A percentile compares a stretch with the other conserved stretches of the same genome.
These are phyloP conservation scores for Mortierella claussenii DNA, from an alignment of 192 early-diverging fungal genomes.

Conservation along the genomic window DNA sequence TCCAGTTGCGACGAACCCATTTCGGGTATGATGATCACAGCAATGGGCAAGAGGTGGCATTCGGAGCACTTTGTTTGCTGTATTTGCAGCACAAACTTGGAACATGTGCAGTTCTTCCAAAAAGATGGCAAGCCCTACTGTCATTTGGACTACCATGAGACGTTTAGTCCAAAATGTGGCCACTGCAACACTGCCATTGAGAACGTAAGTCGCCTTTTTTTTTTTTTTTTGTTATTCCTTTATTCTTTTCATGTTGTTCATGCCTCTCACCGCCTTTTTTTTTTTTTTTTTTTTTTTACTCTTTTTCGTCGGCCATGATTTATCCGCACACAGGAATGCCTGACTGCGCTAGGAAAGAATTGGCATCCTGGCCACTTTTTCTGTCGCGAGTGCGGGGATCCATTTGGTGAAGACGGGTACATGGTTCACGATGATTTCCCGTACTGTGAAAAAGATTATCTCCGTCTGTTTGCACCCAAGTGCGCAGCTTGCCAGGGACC, in stretches of 20 bases:
- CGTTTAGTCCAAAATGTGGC: conserved; percentile 65
- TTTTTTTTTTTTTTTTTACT: conserved; percentile 1
- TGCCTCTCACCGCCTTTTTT: not conserved
- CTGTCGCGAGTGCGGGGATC: conserved; percentile 65
- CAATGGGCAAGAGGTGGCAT: conserved; percentile 68
- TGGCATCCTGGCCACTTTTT: conserved; percentile 70
- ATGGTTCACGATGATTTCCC: conserved; percentile 65
- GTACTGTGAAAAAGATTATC: conserved; percentile 69
- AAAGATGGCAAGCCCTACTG: conserved; percentile 67
- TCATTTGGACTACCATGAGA: conserved; percentile 62
- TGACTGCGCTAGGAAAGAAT: conserved; percentile 62
- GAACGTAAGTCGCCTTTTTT: conserved; percentile 51
- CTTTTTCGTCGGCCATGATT: not conserved
- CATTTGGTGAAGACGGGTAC: conserved; percentile 61
- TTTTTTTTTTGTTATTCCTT: not conserved
- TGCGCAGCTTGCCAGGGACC: conserved; percentile 62
- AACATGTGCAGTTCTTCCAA: conserved; percentile 64
- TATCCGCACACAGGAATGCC: too few relatives aligned
- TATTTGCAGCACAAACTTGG: conserved; percentile 55
- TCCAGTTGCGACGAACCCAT: conserved; percentile 59
- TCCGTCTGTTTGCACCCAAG: conserved; percentile 58
- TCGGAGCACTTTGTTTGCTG: conserved; percentile 62
- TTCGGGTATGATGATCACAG: conserved; percentile 56
- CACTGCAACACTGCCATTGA: conserved; percentile 68
- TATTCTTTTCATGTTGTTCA: not conserved